These are phyloP conservation scores for Chaetoceros muelleri DNA, from an alignment of 108 stramenopile genomes.

Conservation along the genomic window DNA sequence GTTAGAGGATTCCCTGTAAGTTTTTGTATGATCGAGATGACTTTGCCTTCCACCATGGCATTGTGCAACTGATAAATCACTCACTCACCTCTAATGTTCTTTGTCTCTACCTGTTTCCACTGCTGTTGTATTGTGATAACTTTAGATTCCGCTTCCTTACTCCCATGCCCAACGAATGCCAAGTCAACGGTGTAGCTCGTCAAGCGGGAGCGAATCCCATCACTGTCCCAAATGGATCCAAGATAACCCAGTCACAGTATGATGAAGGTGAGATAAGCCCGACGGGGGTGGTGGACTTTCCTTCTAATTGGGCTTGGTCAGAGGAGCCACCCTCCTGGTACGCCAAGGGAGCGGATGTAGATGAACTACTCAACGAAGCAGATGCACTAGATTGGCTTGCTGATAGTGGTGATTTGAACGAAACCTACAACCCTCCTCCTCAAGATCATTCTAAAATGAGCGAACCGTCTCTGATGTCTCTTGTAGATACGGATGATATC, in stretches of 20 bases:
- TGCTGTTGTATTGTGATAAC: no score
- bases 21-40: conserved; percentile 2
- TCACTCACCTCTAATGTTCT: conserved; percentile 6
- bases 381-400: conserved; percentile 74
- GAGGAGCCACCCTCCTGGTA: conserved; percentile 82
- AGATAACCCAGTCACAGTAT: background rate
- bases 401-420: conserved; percentile 73
- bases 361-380: conserved; percentile 68
- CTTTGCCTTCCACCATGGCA: background rate
- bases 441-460: background rate
- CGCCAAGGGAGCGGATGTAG: conserved; percentile 70
- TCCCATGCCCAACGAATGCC: conserved; percentile 19
- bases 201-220: conserved; percentile 62
- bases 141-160: conserved; percentile 72
- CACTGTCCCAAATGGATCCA: conserved; percentile 23
- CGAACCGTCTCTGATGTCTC: conserved; percentile 3
- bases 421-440: conserved; percentile 49
- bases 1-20: conserved; percentile 82
- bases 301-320: conserved; percentile 63
- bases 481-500: no score
- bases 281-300: conserved; percentile 71
- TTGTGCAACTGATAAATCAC: background rate
- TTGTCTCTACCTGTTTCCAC: no score
- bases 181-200: conserved; percentile 68
- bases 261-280: conserved; percentile 52